Conservation (phyloP, 1,284 basidiomycete species). For the Hortiboletus rubellus region DNA sequence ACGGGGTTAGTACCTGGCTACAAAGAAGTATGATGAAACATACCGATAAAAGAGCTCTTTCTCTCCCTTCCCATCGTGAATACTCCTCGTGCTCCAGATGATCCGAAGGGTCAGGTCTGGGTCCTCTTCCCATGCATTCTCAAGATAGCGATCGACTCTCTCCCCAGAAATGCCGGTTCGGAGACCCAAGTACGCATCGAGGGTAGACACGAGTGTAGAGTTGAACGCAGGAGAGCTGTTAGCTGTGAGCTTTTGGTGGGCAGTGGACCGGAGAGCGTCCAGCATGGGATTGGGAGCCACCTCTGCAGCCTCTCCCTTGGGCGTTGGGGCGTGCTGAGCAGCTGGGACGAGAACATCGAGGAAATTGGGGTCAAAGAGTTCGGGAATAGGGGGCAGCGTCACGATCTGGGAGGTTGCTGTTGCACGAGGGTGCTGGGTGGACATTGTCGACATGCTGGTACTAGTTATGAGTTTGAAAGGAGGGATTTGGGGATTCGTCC, state of each 20-base stretch:
- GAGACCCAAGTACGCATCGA: slow-evolving; percentile 54
- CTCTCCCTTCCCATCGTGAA: slow-evolving; percentile 60
- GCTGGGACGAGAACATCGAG: slow-evolving; percentile 51
- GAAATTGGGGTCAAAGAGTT: slow-evolving; percentile 52
- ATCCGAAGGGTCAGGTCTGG: slow-evolving; percentile 52
- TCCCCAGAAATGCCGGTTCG: slow-evolving; percentile 24
- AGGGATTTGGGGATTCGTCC: no score
- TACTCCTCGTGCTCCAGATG: slow-evolving; percentile 62
- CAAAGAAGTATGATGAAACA: slow-evolving; percentile 17
- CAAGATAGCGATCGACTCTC: slow-evolving; percentile 38
- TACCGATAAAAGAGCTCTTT: slow-evolving; percentile 56
- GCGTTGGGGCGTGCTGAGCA: neutral
- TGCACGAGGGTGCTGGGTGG: neutral
- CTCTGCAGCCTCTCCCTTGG: neutral
- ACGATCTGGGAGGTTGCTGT: slow-evolving; percentile 33
- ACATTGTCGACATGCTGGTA: slow-evolving; percentile 9
- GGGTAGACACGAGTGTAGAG: slow-evolving; percentile 47
- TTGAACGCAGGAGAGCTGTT: slow-evolving; percentile 49
- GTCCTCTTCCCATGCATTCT: slow-evolving; percentile 54
- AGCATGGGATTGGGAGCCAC: slow-evolving; percentile 49
- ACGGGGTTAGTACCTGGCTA: neutral
- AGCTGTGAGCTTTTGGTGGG: slow-evolving; percentile 44
- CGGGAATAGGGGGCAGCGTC: slow-evolving; percentile 48
- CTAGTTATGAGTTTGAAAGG: no score
- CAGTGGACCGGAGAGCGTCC: slow-evolving; percentile 44